A percentile compares a stretch with the other conserved stretches of the same genome.
Conservation (phyloP, 2,329 filamentous ascomycete species). For the Cadophora gregata region DNA sequence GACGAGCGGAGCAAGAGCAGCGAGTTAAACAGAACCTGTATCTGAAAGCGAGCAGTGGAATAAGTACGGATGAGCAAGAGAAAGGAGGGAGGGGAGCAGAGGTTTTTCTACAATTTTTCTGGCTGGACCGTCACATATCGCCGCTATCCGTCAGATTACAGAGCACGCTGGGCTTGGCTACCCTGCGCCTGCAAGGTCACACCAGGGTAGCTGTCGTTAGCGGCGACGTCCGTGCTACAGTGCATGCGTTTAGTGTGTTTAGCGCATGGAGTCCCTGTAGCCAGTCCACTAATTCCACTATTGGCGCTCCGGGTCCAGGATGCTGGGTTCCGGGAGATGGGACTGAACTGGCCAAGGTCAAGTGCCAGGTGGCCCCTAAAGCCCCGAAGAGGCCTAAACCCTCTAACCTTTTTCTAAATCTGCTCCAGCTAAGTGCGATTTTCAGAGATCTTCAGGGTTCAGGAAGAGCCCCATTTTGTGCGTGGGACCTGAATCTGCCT, state of each 20-base stretch:
- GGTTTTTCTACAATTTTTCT: constrained; percentile 30
- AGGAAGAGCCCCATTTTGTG: constrained; percentile 10
- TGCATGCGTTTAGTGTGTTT: constrained; percentile 13
- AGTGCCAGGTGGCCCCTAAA: not conserved
- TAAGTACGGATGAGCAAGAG: constrained; percentile 20
- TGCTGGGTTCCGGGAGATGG: constrained; percentile 26
- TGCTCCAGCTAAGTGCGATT: not conserved
- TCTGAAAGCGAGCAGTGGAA: constrained; percentile 19
- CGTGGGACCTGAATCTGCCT: not conserved
- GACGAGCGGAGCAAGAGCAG: constrained; percentile 18
- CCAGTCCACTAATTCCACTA: constrained; percentile 25
- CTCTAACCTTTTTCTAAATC: constrained; percentile 1
- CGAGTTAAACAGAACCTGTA: constrained; percentile 15
- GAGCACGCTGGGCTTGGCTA: constrained; percentile 10
- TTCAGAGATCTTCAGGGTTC: constrained; percentile 11
- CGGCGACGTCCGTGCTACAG: constrained; percentile 19
- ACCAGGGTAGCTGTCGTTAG: constrained; percentile 18
- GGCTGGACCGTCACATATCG: constrained; percentile 16
- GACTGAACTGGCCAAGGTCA: constrained; percentile 9
- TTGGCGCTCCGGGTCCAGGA: constrained; percentile 36
- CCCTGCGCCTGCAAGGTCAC: constrained; percentile 4
- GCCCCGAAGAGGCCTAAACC: not conserved
- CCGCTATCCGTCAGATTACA: constrained; percentile 21
- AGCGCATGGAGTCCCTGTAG: constrained; percentile 9
- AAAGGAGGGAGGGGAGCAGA: constrained; percentile 11